These are phyloP conservation scores for Vaccinium vitisidaea DNA, from an alignment of 148 eudicot genomes.

Conservation along the genomic window DNA sequence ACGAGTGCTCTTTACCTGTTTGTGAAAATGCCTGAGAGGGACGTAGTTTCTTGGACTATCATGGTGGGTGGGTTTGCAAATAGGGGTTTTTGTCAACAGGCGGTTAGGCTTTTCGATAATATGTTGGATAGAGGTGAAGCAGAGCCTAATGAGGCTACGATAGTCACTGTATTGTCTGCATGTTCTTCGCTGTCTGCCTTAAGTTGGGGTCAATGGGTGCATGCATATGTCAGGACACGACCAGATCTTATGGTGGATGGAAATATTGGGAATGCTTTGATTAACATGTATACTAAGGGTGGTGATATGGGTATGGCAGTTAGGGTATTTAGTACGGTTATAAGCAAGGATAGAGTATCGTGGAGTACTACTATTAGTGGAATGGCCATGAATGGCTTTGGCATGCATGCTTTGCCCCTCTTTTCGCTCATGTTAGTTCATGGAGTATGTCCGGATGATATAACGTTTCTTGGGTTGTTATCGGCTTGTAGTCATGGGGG, in stretches of 20 bases:
- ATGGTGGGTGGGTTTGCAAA: slow-evolving; percentile 25
- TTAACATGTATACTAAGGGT: slow-evolving; percentile 27
- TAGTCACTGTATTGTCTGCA: slow-evolving; percentile 22
- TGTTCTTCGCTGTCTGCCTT: slow-evolving; percentile 19
- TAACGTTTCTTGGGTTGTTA: slow-evolving; percentile 25
- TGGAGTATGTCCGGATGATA: slow-evolving; percentile 23
- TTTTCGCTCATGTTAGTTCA: slow-evolving; percentile 26
- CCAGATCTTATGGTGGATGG: slow-evolving; percentile 19
- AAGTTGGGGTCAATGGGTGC: slow-evolving; percentile 21
- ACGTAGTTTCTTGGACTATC: slow-evolving; percentile 26
- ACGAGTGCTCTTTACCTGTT: slow-evolving; percentile 17
- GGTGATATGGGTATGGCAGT: slow-evolving; percentile 25
- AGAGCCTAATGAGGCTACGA: slow-evolving; percentile 31
- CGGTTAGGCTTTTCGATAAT: slow-evolving; percentile 18
- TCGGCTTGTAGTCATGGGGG: slow-evolving; percentile 27
- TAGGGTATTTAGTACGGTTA: slow-evolving; percentile 9
- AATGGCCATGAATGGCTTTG: slow-evolving; percentile 28
- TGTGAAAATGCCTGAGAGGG: slow-evolving; percentile 19
- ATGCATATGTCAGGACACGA: slow-evolving; percentile 7
- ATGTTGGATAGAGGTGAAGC: slow-evolving; percentile 25
- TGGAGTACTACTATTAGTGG: slow-evolving; percentile 30
- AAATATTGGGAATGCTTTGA: slow-evolving; percentile 28
- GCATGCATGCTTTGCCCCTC: slow-evolving; percentile 18
- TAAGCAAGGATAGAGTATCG: slow-evolving; percentile 19
- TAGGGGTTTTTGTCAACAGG: slow-evolving; percentile 19